Conservation (phyloP, 805 yeast genomes). For the Danielia oregonensis region DNA sequence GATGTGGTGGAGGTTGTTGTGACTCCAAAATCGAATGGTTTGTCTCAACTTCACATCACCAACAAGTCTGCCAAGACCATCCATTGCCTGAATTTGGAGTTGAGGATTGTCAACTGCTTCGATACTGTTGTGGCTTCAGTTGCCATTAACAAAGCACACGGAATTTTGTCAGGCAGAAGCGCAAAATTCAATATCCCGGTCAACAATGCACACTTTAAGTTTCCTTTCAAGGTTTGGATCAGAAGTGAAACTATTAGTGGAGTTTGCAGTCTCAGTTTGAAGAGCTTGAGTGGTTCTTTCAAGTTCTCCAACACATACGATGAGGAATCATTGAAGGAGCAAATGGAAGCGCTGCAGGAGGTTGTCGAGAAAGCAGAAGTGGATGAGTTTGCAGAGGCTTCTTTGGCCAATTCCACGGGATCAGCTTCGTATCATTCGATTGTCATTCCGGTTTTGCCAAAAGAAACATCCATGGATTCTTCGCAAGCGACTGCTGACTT, state of each 20-base stretch:
- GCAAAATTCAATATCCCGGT: constrained; percentile 33
- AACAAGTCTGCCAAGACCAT: constrained; percentile 25
- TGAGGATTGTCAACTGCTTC: constrained; percentile 29
- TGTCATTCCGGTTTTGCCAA: constrained; percentile 8
- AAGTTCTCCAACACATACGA: constrained; percentile 3
- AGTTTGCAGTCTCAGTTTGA: constrained; percentile 19
- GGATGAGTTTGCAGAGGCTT: background rate
- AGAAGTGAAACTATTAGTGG: constrained; percentile 18
- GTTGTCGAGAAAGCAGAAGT: background rate
- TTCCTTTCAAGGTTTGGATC: constrained; percentile 30
- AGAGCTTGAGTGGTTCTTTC: constrained; percentile 22
- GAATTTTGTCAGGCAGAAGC: constrained; percentile 27
- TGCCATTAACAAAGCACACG: constrained; percentile 28
- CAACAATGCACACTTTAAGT: constrained; percentile 28
- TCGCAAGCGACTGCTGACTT: background rate
- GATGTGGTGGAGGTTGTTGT: constrained; percentile 19
- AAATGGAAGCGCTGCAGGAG: background rate
- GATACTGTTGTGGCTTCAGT: constrained; percentile 23
- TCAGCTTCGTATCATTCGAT: constrained; percentile 9
- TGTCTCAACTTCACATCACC: constrained; percentile 29
- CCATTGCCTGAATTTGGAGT: constrained; percentile 27
- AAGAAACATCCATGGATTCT: constrained; percentile 2
- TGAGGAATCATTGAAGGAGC: background rate
- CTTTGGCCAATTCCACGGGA: background rate
- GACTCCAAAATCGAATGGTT: constrained; percentile 26